phyloP scores from a whole-genome alignment of 768 basidiomycete species.

The Cyathus striatus region DNA sequence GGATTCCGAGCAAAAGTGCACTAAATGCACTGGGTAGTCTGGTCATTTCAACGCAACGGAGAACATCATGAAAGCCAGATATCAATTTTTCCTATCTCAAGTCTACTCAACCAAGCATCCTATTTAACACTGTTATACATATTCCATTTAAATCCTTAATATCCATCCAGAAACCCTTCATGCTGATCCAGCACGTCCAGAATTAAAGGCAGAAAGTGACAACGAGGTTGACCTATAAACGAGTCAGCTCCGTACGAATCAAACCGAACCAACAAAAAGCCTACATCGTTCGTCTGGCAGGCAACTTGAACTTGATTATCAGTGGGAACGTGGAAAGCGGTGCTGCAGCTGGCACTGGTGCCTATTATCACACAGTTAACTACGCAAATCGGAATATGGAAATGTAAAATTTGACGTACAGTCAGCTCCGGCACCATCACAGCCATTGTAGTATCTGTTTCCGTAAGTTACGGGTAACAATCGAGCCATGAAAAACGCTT shows the following conservation, averaged over 20 bases:
- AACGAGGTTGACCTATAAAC: not conserved
- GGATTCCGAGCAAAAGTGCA: too few relatives aligned
- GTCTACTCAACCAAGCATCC: too few relatives aligned
- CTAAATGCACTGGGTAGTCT: too few relatives aligned
- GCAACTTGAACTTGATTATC: not conserved
- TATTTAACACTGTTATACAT: too few relatives aligned
- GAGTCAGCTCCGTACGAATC: too few relatives aligned
- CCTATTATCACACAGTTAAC: not conserved
- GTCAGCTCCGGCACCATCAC: not conserved
- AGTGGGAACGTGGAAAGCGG: not conserved
- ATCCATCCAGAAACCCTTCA: too few relatives aligned
- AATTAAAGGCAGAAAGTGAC: not conserved
- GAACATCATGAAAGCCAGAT: too few relatives aligned
- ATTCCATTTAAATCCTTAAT: too few relatives aligned
- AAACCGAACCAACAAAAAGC: too few relatives aligned
- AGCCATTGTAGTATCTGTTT: not conserved
- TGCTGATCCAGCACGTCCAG: too few relatives aligned
- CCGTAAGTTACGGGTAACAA: not conserved
- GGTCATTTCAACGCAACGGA: too few relatives aligned
- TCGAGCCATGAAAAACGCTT: not conserved
- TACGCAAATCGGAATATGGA: not conserved
- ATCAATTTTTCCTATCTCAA: too few relatives aligned
- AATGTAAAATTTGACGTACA: not conserved
- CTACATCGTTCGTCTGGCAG: not conserved
- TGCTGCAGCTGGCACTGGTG: not conserved